Percentiles rank a stretch among this genome's conserved stretches.
Evolutionary conservation across 2,329 filamentous ascomycete genomes (phyloP).

Genomic region (Pseudogymnoascus sp.): DNA sequence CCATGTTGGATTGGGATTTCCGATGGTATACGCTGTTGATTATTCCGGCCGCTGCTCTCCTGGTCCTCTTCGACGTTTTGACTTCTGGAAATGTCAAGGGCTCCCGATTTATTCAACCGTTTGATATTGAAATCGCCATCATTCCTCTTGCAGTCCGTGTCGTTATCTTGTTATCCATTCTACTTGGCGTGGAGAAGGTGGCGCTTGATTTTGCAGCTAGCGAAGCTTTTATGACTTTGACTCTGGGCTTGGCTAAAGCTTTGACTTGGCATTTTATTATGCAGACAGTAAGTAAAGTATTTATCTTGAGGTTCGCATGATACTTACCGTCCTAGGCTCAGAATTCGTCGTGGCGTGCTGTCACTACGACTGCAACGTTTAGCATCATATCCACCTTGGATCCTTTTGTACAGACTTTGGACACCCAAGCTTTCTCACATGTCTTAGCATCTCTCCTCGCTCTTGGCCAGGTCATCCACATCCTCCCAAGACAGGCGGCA

Average conservation of each 20-base stretch:
- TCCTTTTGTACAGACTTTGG: background rate
- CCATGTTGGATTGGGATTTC: constrained; percentile 26
- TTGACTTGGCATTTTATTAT: constrained; percentile 30
- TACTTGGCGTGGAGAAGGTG: constrained; percentile 16
- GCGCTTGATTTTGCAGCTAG: constrained; percentile 21
- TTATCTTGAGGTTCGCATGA: constrained; percentile 8
- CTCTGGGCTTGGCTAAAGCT: constrained; percentile 26
- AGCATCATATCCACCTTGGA: background rate
- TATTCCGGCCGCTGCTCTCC: constrained; percentile 24
- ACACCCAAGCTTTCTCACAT: constrained; percentile 12
- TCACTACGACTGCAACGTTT: background rate
- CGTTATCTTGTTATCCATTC: constrained; percentile 13
- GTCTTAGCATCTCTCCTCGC: constrained; percentile 25
- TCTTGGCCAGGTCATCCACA: constrained; percentile 26
- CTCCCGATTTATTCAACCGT: background rate
- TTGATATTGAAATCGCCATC: background rate
- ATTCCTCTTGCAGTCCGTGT: constrained; percentile 21
- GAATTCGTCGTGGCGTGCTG: background rate
- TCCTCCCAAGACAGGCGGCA: constrained; percentile 28
- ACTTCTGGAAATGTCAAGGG: background rate
- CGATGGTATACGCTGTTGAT: constrained; percentile 19
- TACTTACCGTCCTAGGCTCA: background rate
- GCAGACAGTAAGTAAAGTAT: constrained; percentile 23
- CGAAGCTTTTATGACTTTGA: constrained; percentile 13
- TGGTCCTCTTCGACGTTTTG: constrained; percentile 24